Conservation (phyloP, 306 rosid species). For the Dalbergia oliveri region DNA sequence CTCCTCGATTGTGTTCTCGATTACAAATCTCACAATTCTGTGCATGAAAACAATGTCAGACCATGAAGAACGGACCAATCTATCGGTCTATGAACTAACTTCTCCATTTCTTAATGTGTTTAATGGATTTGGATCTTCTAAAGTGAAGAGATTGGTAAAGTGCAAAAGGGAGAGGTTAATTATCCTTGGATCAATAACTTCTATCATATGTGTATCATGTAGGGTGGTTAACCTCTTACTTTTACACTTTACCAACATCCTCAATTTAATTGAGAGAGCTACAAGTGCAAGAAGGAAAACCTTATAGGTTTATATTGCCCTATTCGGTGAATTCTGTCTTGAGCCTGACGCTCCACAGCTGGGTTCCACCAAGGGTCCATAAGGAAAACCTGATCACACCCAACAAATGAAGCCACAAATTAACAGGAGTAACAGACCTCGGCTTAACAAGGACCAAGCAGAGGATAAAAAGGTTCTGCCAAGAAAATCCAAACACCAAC, state of each 20-base stretch:
- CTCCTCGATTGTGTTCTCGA: slow-evolving; percentile 93
- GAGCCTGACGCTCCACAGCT: slow-evolving; percentile 94
- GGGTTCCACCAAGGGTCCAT: slow-evolving; percentile 99
- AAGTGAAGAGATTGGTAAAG: no score
- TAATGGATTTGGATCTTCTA: neutral
- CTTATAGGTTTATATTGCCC: slow-evolving; percentile 96
- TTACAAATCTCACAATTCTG: slow-evolving; percentile 86
- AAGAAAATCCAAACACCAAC: neutral
- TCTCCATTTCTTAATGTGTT: slow-evolving; percentile 7
- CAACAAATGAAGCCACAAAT: slow-evolving; percentile 22
- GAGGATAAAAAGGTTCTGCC: neutral
- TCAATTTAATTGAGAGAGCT: neutral
- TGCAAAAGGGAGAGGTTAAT: no score
- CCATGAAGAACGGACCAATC: neutral
- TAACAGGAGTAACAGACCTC: neutral
- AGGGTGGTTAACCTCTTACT: no score
- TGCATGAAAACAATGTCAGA: slow-evolving; percentile 20
- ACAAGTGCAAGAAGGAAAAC: slow-evolving; percentile 48
- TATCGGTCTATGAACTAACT: slow-evolving; percentile 1
- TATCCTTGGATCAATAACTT: no score
- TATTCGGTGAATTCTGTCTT: slow-evolving; percentile 94
- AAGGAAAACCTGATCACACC: slow-evolving; percentile 73
- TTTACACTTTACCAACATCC: no score
- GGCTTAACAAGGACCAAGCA: neutral
- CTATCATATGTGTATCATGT: no score